These are phyloP conservation scores for Firmiana major DNA, from an alignment of 345 rosid genomes.

Conservation along the genomic window DNA sequence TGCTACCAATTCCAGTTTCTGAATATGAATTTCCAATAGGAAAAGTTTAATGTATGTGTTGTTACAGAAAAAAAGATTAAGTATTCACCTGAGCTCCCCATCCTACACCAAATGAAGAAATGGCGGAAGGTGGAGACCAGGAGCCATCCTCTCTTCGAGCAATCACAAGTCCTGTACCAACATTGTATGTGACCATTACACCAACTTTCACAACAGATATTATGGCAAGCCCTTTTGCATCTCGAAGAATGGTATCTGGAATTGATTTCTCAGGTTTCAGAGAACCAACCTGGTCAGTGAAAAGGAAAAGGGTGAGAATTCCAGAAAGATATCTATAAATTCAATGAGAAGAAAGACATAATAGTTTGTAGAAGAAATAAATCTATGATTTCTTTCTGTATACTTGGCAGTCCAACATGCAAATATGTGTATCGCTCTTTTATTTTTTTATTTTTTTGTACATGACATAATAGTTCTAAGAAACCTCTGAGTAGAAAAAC, in stretches of 20 bases:
- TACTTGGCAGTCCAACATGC: neutral
- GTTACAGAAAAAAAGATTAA: neutral
- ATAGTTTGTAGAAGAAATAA: neutral
- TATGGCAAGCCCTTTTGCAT: conserved; percentile 93
- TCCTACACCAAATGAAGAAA: conserved; percentile 87
- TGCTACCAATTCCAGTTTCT: neutral
- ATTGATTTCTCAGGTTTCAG: conserved; percentile 78
- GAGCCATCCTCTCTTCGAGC: conserved; percentile 89
- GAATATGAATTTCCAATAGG: neutral
- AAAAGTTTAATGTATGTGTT: neutral
- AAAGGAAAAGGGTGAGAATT: conserved; percentile 13
- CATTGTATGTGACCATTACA: conserved; percentile 77
- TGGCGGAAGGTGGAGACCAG: conserved; percentile 98
- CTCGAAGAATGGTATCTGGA: conserved; percentile 70
- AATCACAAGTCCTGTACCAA: conserved; percentile 89
- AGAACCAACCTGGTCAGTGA: conserved; percentile 58
- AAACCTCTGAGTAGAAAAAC: neutral
- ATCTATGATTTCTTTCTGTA: neutral
- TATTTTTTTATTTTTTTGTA: too few relatives aligned
- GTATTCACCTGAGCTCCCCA: conserved; percentile 95
- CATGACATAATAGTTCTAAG: neutral
- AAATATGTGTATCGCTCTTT: neutral
- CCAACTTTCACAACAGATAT: conserved; percentile 82
- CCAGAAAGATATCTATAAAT: neutral
- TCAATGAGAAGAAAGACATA: neutral